Conservation (phyloP, 805 yeast genomes). For the Yamadazyma tumulicola region DNA sequence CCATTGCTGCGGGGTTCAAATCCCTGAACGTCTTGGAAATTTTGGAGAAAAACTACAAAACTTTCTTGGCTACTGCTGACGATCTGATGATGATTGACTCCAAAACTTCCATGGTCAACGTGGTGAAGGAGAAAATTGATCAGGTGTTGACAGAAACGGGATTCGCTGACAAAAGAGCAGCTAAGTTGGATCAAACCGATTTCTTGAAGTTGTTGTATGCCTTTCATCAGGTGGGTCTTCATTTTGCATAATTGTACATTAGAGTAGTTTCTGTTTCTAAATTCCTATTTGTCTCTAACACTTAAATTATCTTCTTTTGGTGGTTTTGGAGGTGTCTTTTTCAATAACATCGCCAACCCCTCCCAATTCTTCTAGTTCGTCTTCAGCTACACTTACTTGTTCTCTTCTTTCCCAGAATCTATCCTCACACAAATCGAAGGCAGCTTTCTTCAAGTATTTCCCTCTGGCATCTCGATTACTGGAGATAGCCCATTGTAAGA, state of each 20-base stretch:
- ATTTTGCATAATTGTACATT: slow-evolving; percentile 62
- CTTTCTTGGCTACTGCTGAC: slow-evolving; percentile 54
- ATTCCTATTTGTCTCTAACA: slow-evolving; percentile 5
- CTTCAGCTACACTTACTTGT: slow-evolving; percentile 83
- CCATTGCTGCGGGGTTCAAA: slow-evolving; percentile 89
- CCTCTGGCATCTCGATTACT: slow-evolving; percentile 84
- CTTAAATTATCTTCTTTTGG: slow-evolving; percentile 46
- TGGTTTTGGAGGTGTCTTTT: slow-evolving; percentile 50
- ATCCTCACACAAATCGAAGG: slow-evolving; percentile 88
- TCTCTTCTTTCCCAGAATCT: slow-evolving; percentile 99
- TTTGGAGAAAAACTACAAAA: slow-evolving; percentile 82
- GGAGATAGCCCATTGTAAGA: slow-evolving; percentile 90
- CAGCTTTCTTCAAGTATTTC: slow-evolving; percentile 79
- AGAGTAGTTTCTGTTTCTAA: slow-evolving; percentile 5
- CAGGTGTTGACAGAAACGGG: slow-evolving; percentile 77
- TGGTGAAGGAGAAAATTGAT: slow-evolving; percentile 68
- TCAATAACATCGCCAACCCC: slow-evolving; percentile 89
- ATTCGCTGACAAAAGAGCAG: slow-evolving; percentile 80
- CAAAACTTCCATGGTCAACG: slow-evolving; percentile 36
- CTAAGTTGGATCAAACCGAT: slow-evolving; percentile 93
- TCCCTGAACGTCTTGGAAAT: slow-evolving; percentile 75
- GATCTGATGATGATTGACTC: slow-evolving; percentile 42
- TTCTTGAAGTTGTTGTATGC: slow-evolving; percentile 83
- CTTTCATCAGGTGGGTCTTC: slow-evolving; percentile 95
- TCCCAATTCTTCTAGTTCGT: slow-evolving; percentile 81